Evolutionary conservation across 2,329 filamentous ascomycete species (phyloP).

Genomic region (Camillea tinctor): DNA sequence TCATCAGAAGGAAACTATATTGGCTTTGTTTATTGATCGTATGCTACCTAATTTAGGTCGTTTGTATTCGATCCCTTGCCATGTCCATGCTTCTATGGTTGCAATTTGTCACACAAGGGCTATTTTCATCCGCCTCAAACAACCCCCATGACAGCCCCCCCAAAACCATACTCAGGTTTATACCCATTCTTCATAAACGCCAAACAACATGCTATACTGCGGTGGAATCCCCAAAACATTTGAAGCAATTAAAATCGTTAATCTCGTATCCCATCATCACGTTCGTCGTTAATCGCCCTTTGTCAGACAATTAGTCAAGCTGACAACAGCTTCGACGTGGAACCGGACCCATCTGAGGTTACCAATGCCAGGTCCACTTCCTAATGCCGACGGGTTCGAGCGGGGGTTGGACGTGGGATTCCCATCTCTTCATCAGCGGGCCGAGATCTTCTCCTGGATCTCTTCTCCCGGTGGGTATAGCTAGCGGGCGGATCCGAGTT

Average conservation of each 20-base stretch:
- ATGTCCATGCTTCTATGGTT: no score
- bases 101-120: no score
- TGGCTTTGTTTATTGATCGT: background rate
- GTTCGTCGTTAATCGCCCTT: background rate
- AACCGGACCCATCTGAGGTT: background rate
- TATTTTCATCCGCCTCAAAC: no score
- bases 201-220: no score
- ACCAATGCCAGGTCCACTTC: conserved; percentile 1
- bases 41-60: background rate
- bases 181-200: no score
- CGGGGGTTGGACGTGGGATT: conserved; percentile 6
- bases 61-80: no score
- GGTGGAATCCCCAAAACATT: no score
- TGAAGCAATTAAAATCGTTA: background rate
- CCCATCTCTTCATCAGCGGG: conserved; percentile 31
- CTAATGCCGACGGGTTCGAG: conserved; percentile 17
- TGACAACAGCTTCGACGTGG: background rate
- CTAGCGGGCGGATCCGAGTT: conserved; percentile 16
- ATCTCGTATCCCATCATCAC: background rate
- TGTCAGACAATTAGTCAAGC: background rate
- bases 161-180: no score
- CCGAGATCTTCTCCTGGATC: conserved; percentile 25
- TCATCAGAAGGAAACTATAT: background rate
- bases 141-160: no score
- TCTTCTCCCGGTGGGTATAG: conserved; percentile 8